Base-by-base conservation (phyloP, 2,329 filamentous ascomycete genomes). In the Scolecobasidium constrictum region DNA sequence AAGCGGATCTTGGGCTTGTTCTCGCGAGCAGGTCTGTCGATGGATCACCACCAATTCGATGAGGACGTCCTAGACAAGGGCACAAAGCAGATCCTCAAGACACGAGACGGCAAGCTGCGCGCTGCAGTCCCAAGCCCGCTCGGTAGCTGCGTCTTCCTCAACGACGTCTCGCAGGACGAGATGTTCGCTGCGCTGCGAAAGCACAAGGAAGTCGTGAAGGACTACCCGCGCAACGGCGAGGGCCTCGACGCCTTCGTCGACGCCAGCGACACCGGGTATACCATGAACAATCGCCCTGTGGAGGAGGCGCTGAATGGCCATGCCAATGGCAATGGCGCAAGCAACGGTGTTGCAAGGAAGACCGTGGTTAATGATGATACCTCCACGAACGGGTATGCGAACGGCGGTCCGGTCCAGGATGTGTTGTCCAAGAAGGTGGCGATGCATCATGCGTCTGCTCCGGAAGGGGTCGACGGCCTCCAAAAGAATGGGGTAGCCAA, bases 241-340 rank as follows among this genome's bases (percentile, higher is more conserved):
- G 81, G 81, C 19, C 47, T 85, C 1, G 81, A 85, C 49, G 78
- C 80, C 0, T 83, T 73, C 46, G 81, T 84, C 5, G 81, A 85
- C 53, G 64, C 73, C 2, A 78, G 73, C 45, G 81, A 85, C 51
- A 85, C 78, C 37, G 81, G 81, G 0, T 72, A 72, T 9, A 31
- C 9, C 26, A n/a, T 31, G 26, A n/a, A 31, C 26, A 9, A 31
- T n/a, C n/a, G n/a, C n/a, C n/a, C n/a, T n/a, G n/a, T n/a, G n/a
- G n/a, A n/a, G n/a, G n/a, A n/a, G n/a, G n/a, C n/a, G n/a, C n/a
- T n/a, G n/a, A n/a, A n/a, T n/a, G n/a, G n/a, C n/a, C n/a, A n/a
- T n/a, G n/a, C 26, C 9, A n/a, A 31, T 9, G n/a, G 26, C 26
- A 31, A 31, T 31, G n/a, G 26, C 26, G 26, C 26, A 31, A 31